Percentiles rank a stretch among this genome's conserved stretches.
Conservation (phyloP, 371 early-diverging fungal genomes). For the Paraphysoderma sedebokerense region DNA sequence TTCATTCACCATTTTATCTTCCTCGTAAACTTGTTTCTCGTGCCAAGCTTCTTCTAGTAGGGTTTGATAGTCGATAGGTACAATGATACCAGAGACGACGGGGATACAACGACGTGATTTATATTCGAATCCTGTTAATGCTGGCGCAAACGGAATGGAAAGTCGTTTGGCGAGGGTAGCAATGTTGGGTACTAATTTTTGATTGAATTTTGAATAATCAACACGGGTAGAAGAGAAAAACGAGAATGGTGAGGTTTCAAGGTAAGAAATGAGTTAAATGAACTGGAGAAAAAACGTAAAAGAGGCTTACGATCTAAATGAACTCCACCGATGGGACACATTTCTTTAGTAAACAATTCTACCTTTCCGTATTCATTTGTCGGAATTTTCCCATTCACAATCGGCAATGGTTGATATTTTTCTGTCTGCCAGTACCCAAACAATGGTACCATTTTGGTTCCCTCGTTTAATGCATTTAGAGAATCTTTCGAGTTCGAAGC, state of each 20-base stretch:
- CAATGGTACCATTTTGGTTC: slow-evolving; percentile 16
- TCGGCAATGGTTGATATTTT: slow-evolving; percentile 31
- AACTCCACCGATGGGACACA: slow-evolving; percentile 68
- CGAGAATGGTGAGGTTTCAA: not conserved
- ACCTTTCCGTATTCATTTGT: slow-evolving; percentile 60
- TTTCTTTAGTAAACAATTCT: slow-evolving; percentile 58
- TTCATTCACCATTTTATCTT: too few species aligned
- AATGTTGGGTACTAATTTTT: not conserved
- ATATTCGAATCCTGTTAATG: not conserved
- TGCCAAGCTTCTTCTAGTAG: too few species aligned
- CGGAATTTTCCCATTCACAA: slow-evolving; percentile 49
- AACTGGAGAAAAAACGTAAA: too few species aligned
- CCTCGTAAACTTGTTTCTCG: too few species aligned
- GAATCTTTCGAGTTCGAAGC: slow-evolving; percentile 4
- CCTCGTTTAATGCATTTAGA: not conserved
- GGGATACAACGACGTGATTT: not conserved
- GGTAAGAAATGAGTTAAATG: not conserved
- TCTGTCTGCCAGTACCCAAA: slow-evolving; percentile 84
- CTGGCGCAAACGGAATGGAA: not conserved
- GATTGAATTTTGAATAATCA: too few species aligned
- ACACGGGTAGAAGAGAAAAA: too few species aligned
- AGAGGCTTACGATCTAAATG: slow-evolving; percentile 24
- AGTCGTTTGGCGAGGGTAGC: not conserved
- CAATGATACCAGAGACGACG: not conserved
- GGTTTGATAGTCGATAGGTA: too few species aligned